These are phyloP conservation scores for Tricholoma hemisulphureum DNA, from an alignment of 768 basidiomycete species.

Conservation along the genomic window DNA sequence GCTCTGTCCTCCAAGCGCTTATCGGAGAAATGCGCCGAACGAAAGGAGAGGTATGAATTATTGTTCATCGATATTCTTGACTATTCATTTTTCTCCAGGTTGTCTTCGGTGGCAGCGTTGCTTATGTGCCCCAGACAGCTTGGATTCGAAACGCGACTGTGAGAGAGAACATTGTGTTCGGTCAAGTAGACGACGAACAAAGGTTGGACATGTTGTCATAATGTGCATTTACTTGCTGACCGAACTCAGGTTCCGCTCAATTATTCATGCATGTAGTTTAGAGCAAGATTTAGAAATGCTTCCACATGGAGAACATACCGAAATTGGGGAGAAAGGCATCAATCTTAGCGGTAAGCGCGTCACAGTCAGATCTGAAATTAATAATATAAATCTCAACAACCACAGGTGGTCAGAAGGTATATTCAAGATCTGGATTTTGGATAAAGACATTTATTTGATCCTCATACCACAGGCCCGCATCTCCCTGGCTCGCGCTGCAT, in stretches of 20 bases:
- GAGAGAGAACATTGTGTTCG: slow-evolving; percentile 74
- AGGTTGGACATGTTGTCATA: slow-evolving; percentile 31
- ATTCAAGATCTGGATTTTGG: slow-evolving; percentile 4
- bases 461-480: slow-evolving; percentile 50
- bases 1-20: slow-evolving; percentile 52
- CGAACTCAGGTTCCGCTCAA: slow-evolving; percentile 46
- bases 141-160: slow-evolving; percentile 73
- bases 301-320: slow-evolving; percentile 65
- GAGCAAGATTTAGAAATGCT: slow-evolving; percentile 70
- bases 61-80: not conserved
- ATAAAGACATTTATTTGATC: slow-evolving; percentile 32
- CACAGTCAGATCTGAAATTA: not conserved
- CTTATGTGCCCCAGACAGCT: slow-evolving; percentile 59
- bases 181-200: slow-evolving; percentile 58
- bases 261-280: slow-evolving; percentile 66
- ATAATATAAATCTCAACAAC: not conserved
- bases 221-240: not conserved
- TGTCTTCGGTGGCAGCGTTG: slow-evolving; percentile 51
- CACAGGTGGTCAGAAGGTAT: slow-evolving; percentile 40
- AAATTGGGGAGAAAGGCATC: slow-evolving; percentile 78
- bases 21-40: slow-evolving; percentile 69
- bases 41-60: slow-evolving; percentile 48
- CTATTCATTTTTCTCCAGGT: slow-evolving; percentile 30
- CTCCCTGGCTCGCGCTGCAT: slow-evolving; percentile 74
- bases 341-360: slow-evolving; percentile 53